Base-by-base conservation (phyloP, 83 land plant species). In the Picea engelmannii region DNA sequence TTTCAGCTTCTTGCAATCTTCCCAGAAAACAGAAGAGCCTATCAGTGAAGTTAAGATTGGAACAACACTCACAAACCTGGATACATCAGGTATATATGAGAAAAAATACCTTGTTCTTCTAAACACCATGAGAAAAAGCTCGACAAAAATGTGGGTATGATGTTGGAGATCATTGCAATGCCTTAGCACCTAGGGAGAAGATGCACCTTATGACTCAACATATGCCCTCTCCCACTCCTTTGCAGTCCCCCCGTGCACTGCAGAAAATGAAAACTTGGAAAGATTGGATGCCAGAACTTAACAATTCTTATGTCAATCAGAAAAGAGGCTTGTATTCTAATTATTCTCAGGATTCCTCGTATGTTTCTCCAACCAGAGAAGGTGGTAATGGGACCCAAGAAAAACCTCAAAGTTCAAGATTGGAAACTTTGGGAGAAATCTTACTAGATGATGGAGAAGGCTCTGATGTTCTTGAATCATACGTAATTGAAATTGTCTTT, bases 381-480 rank as follows among this genome's bases (percentile, higher is more conserved):
- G 25, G 58, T 73, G 47, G 58, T 73, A 4, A 16, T 73, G 44
- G 59, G 77, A 24, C 77, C 27, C 59, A 73, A 44, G 77, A 73
- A 73, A 52, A 73, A 73, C 16, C 58, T n/a, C 58, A 6, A 6
- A 52, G 49, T 27, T 35, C 55, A 49, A 73, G 23, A 44, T 73
- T 73, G 62, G 79, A 59, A 77, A 24, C 17, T 24, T 38, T 59
- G 18, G 62, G 64, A 25, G 52, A 55, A 59, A 77, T 31, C 7
- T 24, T 55, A 25, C 38, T 58, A 31, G 79, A 77, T 58, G 78
- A 25, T 17, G 40, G 63, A 27, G 63, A 77, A 25, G 24, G n/a
- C 27, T 77, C 18, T 77, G 42, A 58, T 59, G 62, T 77, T 55
- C 62, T 15, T 58, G 79, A 61, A 59, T 77, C 42, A 25, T 77